Percentiles rank a stretch among this genome's conserved stretches.
phyloP scores from a whole-genome alignment of 306 rosid genomes.

The Quercus ilex region DNA sequence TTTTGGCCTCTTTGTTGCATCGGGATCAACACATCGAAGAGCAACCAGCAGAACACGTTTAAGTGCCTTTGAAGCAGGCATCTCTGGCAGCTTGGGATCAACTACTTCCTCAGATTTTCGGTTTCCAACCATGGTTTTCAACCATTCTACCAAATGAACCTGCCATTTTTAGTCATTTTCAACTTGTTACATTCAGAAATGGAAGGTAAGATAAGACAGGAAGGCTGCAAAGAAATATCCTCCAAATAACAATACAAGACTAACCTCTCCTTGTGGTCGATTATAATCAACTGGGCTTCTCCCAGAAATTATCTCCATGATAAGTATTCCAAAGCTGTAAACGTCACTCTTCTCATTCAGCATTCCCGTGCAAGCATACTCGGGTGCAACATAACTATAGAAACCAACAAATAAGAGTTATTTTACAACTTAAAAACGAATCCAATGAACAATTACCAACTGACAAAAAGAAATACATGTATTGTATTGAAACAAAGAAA shows the following conservation, averaged over 20 bases:
- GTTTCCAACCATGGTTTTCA: constrained; percentile 82
- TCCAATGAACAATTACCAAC: background rate
- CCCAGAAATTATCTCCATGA: constrained; percentile 91
- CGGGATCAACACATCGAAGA: constrained; percentile 97
- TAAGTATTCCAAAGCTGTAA: constrained; percentile 90
- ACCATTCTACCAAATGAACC: constrained; percentile 93
- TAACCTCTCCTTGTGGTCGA: constrained; percentile 90
- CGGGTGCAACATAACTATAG: constrained; percentile 95
- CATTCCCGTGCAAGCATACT: constrained; percentile 98
- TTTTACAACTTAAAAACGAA: background rate
- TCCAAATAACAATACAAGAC: constrained; percentile 18
- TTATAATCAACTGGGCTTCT: constrained; percentile 91
- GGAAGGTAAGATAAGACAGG: background rate
- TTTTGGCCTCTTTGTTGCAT: constrained; percentile 88
- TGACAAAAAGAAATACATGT: background rate
- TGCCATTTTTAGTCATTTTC: constrained; percentile 24
- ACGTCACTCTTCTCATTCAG: constrained; percentile 94
- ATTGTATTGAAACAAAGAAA: constrained; percentile 6
- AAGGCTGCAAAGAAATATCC: background rate
- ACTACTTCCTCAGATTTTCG: constrained; percentile 83
- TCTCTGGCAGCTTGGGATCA: constrained; percentile 80
- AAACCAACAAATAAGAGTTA: constrained; percentile 21
- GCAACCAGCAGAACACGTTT: constrained; percentile 86
- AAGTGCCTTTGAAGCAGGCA: constrained; percentile 84
- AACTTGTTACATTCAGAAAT: constrained; percentile 19